Conservation (phyloP, 768 basidiomycete species). For the Dacryopinax spathularia region DNA sequence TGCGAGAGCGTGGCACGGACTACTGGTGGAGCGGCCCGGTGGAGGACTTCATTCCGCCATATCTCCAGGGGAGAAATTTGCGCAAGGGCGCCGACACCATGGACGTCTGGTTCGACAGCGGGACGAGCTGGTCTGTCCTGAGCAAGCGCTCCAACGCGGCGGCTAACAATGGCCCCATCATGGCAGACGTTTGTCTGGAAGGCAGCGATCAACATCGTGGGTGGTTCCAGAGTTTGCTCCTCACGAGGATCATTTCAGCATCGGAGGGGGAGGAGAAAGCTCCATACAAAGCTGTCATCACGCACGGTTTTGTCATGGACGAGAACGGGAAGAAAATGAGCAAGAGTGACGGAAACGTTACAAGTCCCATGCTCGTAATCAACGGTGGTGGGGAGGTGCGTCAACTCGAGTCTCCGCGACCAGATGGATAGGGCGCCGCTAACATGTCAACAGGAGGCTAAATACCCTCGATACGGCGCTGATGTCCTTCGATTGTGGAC, state of each 20-base stretch:
- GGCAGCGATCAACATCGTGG: constrained; percentile 96
- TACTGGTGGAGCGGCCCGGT: constrained; percentile 88
- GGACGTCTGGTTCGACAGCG: constrained; percentile 99
- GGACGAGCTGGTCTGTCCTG: constrained; percentile 82
- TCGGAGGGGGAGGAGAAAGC: constrained; percentile 20
- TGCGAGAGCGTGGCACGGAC: constrained; percentile 57
- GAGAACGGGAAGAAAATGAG: constrained; percentile 88
- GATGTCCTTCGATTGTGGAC: constrained; percentile 85
- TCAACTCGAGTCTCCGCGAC: constrained; percentile 5
- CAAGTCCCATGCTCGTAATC: constrained; percentile 70
- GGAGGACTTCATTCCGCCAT: constrained; percentile 62
- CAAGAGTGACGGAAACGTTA: constrained; percentile 85
- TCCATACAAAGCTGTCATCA: constrained; percentile 71
- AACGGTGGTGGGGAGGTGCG: constrained; percentile 63
- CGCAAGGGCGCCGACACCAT: constrained; percentile 84
- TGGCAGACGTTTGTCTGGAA: constrained; percentile 82
- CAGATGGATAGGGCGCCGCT: neutral
- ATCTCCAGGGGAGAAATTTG: constrained; percentile 30
- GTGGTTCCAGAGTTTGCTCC: constrained; percentile 93
- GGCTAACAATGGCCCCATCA: neutral
- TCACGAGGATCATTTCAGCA: constrained; percentile 58
- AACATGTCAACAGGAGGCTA: constrained; percentile 36
- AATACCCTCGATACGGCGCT: constrained; percentile 67
- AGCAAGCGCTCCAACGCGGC: constrained; percentile 7
- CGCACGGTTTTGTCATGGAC: constrained; percentile 94